A percentile compares a stretch with the other conserved stretches of the same genome.
Conservation (phyloP, 1,284 basidiomycete species). For the Pseudozyma thailandica region DNA sequence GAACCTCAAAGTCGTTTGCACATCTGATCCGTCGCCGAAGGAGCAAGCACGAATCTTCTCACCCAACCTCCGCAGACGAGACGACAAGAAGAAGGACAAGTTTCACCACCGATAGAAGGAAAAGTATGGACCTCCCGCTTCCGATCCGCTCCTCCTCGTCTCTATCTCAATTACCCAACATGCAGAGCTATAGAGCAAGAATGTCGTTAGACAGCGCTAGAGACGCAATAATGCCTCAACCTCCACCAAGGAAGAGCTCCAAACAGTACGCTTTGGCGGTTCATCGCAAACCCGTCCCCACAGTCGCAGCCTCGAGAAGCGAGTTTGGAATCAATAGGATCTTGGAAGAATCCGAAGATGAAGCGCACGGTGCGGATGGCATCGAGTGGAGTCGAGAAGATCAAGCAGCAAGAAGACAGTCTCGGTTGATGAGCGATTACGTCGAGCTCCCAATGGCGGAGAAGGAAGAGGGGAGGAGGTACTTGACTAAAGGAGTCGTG, state of each 20-base stretch:
- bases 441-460: no score
- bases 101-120: background rate
- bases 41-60: constrained; percentile 11
- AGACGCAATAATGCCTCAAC: background rate
- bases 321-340: constrained; percentile 11
- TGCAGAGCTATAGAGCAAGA: no score
- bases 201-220: constrained; percentile 12
- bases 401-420: constrained; percentile 7
- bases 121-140: background rate
- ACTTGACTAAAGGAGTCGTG: no score
- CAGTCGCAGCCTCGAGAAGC: background rate
- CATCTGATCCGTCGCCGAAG: constrained; percentile 17
- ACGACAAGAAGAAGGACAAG: no score
- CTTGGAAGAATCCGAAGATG: constrained; percentile 25
- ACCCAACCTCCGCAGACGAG: background rate
- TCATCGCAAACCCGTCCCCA: constrained; percentile 1
- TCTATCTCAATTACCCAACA: no score
- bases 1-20: constrained; percentile 15
- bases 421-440: constrained; percentile 15
- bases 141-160: background rate
- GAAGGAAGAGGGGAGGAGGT: no score
- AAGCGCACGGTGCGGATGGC: background rate
- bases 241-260: constrained; percentile 25
- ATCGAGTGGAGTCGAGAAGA: background rate
- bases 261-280: constrained; percentile 23